Evolutionary conservation across 768 basidiomycete genomes (phyloP).

Genomic region (Collybia mongolica): DNA sequence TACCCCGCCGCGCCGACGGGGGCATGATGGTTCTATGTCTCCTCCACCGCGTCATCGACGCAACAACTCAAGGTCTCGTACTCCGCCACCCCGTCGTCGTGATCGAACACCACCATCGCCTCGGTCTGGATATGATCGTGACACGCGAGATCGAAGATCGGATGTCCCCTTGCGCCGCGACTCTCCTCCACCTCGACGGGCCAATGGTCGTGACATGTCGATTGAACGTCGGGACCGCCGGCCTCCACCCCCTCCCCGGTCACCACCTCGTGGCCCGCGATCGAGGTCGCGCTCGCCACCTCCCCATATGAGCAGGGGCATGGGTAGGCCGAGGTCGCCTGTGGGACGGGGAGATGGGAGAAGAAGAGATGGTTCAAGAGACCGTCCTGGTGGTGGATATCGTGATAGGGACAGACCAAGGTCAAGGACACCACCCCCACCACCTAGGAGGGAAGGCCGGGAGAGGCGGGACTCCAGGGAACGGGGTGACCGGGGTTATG

Average conservation of each 20-base stretch:
- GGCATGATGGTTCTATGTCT: constrained; percentile 7
- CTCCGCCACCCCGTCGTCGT: constrained; percentile 13
- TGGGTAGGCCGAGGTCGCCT: constrained; percentile 21
- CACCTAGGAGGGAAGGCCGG: constrained; percentile 8
- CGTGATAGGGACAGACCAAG: constrained; percentile 10
- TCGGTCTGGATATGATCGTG: constrained; percentile 12
- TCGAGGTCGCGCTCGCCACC: constrained; percentile 22
- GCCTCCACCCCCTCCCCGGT: not conserved
- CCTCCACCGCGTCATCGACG: constrained; percentile 10
- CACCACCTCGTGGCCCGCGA: constrained; percentile 1
- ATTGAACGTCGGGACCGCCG: constrained; percentile 7
- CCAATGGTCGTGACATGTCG: not conserved
- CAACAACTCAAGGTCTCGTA: constrained; percentile 15
- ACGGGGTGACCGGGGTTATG: constrained; percentile 11
- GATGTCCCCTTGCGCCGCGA: constrained; percentile 13
- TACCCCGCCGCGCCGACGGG: constrained; percentile 22
- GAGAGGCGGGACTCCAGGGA: constrained; percentile 8
- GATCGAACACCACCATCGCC: constrained; percentile 21
- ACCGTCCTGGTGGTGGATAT: constrained; percentile 7
- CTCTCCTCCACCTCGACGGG: not conserved
- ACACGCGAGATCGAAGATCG: constrained; percentile 8
- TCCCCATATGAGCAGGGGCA: constrained; percentile 18
- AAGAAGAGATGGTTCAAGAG: constrained; percentile 8
- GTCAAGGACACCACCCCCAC: constrained; percentile 4
- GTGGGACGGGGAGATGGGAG: constrained; percentile 8